phyloP scores from a whole-genome alignment of 768 basidiomycete genomes.

The Chiua virens region DNA sequence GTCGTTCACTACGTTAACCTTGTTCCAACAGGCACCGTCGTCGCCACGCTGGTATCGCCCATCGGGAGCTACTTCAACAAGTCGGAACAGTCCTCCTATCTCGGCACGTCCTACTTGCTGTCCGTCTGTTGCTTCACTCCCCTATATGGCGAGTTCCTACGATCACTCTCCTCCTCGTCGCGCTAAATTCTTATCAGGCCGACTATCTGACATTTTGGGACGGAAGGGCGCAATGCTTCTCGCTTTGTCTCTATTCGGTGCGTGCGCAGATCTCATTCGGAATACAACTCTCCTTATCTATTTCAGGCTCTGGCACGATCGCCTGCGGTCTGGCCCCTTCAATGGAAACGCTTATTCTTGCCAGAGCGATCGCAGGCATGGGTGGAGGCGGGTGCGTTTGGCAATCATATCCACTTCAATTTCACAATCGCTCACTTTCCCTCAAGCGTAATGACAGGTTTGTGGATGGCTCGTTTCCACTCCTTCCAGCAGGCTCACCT shows the following conservation, averaged over 20 bases:
- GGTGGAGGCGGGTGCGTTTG: conserved; percentile 82
- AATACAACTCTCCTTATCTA: conserved; percentile 15
- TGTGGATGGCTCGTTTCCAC: conserved; percentile 8
- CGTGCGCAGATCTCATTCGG: conserved; percentile 21
- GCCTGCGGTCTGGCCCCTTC: conserved; percentile 84
- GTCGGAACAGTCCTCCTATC: conserved; percentile 79
- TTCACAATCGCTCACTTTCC: conserved; percentile 13
- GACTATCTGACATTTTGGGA: conserved; percentile 81
- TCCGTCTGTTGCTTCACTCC: conserved; percentile 92
- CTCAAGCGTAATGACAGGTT: conserved; percentile 81
- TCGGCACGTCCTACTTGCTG: conserved; percentile 85
- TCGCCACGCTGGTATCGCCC: conserved; percentile 80
- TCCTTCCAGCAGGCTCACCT: conserved; percentile 16
- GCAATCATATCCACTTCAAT: not conserved
- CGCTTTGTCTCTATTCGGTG: conserved; percentile 82
- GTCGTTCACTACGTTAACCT: not conserved
- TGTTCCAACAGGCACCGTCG: conserved; percentile 61
- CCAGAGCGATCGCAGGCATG: conserved; percentile 86
- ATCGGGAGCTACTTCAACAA: conserved; percentile 85
- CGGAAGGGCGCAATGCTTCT: conserved; percentile 86
- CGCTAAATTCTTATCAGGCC: conserved; percentile 49
- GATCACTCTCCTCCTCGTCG: conserved; percentile 3
- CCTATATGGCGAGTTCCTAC: conserved; percentile 61
- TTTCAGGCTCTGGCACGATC: conserved; percentile 74
- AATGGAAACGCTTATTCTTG: conserved; percentile 79